Evolutionary conservation across 2,329 filamentous ascomycete genomes (phyloP).

Genomic region (Diaporthe citri): DNA sequence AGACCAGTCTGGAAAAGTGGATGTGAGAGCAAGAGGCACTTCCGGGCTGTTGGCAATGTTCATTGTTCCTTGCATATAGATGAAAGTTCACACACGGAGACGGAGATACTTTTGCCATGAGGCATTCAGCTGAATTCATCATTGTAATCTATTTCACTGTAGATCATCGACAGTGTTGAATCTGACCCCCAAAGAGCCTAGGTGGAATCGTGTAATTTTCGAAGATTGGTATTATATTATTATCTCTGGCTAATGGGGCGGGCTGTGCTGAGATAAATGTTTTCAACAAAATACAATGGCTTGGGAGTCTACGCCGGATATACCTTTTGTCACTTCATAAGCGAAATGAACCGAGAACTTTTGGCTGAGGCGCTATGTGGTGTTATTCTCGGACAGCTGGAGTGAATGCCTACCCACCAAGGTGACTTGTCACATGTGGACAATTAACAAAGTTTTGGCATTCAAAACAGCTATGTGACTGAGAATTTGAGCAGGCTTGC

Average conservation of each 20-base stretch:
- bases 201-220: not conserved
- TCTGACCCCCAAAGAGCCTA: not conserved
- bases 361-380: not conserved
- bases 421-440: no score
- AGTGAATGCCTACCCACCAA: not conserved
- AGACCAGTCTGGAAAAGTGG: slow-evolving; percentile 26
- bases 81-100: not conserved
- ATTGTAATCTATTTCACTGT: not conserved
- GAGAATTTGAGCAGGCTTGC: accelerated
- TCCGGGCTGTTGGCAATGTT: not conserved
- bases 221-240: not conserved
- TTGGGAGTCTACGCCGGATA: not conserved
- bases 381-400: not conserved
- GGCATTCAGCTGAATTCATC: not conserved
- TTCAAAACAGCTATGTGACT: no score
- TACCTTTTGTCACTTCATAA: not conserved
- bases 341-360: not conserved
- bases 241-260: not conserved
- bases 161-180: not conserved
- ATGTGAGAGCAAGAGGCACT: not conserved
- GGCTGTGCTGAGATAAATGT: not conserved
- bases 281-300: not conserved
- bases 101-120: not conserved
- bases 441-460: not conserved
- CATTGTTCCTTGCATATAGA: not conserved